Evolutionary conservation across 345 rosid species (phyloP).

Genomic region (Murraya koenigii): DNA sequence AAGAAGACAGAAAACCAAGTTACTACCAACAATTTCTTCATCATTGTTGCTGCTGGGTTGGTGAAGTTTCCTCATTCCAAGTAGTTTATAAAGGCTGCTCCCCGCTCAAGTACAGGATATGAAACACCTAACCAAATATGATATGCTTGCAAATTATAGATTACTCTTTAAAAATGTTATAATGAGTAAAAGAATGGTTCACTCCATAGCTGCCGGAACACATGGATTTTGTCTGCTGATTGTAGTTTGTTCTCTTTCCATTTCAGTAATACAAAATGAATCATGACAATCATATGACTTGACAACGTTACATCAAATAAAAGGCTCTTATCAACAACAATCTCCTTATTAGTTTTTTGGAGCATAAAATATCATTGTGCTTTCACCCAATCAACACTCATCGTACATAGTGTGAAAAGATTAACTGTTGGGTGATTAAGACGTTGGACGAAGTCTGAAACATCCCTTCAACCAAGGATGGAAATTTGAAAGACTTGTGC

Average conservation of each 20-base stretch:
- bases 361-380: neutral
- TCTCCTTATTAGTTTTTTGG: too few species aligned
- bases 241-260: neutral
- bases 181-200: conserved; percentile 16
- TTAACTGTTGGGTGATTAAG: too few species aligned
- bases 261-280: conserved; percentile 10
- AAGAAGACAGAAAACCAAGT: conserved; percentile 27
- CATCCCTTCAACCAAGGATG: too few species aligned
- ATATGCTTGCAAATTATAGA: conserved; percentile 3
- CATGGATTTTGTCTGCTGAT: neutral
- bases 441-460: too few species aligned
- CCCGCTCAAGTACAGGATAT: conserved; percentile 10
- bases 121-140: conserved; percentile 29
- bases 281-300: conserved; percentile 17
- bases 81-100: conserved; percentile 14
- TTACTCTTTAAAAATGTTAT: neutral
- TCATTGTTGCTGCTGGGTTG: conserved; percentile 20
- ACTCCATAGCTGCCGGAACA: conserved; percentile 21
- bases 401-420: too few species aligned
- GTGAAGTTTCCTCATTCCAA: neutral
- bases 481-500: too few species aligned
- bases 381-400: neutral
- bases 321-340: neutral
- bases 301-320: neutral
- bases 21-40: conserved; percentile 26